These are phyloP conservation scores for Coelastrella sp. DNA, from an alignment of 139 green algal genomes.

Conservation along the genomic window DNA sequence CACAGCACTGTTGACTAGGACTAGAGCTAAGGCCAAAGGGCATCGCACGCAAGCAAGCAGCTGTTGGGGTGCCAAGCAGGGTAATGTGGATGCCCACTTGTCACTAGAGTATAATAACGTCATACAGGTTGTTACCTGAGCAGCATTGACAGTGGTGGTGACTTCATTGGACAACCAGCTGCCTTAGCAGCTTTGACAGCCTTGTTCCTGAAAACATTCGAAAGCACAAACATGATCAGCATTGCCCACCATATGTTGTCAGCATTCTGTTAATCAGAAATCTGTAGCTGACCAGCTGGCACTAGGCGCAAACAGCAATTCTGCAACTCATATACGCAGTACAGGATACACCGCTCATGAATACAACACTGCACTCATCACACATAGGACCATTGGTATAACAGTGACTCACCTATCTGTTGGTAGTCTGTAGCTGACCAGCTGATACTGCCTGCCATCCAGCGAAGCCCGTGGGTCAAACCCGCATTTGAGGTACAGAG, in stretches of 20 bases:
- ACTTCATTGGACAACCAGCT: slow-evolving; percentile 4
- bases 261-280: background rate
- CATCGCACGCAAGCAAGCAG: no score
- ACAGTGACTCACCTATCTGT: slow-evolving; percentile 1
- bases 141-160: background rate
- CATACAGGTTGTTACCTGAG: background rate
- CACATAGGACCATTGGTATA: no score
- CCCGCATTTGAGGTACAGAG: background rate
- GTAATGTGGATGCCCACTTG: background rate
- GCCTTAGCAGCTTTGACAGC: slow-evolving; percentile 24
- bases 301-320: background rate
- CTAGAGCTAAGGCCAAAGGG: no score
- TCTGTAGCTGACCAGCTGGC: slow-evolving; percentile 32
- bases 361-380: no score
- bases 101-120: no score
- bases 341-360: no score
- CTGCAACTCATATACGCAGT: no score
- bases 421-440: slow-evolving; percentile 29
- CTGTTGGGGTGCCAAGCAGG: background rate
- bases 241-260: background rate
- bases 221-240: background rate
- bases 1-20: background rate
- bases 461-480: slow-evolving; percentile 12
- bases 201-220: slow-evolving; percentile 10
- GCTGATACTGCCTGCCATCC: slow-evolving; percentile 12